Evolutionary conservation across 75 land plant genomes (phyloP).

Genomic region (Cupressus sempervirens): DNA sequence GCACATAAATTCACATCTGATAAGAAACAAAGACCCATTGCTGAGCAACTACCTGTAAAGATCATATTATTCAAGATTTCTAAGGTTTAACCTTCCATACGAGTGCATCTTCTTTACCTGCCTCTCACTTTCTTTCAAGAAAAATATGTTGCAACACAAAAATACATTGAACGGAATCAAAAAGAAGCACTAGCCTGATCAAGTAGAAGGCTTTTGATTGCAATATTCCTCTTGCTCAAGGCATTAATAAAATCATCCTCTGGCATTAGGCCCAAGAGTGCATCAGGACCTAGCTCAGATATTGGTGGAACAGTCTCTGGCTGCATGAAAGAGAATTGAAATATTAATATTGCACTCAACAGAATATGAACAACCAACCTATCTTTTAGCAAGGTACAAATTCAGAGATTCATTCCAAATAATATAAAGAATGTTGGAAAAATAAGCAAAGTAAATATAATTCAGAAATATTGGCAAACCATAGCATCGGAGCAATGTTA

Average conservation of each 20-base stretch:
- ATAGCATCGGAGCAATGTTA: not conserved
- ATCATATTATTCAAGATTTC: not conserved
- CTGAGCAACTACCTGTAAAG: not conserved
- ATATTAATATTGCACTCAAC: not conserved
- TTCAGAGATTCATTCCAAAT: not conserved
- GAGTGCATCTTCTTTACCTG: not conserved
- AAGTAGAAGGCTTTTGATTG: conserved; percentile 84
- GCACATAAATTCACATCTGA: not conserved
- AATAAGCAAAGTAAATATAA: not conserved
- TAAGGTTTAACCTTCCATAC: not conserved
- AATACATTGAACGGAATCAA: not conserved
- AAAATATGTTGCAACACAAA: not conserved
- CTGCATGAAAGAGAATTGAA: conserved; percentile 40
- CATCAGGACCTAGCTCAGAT: conserved; percentile 97
- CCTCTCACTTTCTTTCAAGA: not conserved
- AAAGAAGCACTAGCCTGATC: conserved; percentile 65
- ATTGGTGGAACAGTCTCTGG: conserved; percentile 78
- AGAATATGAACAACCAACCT: not conserved
- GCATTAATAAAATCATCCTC: conserved; percentile 45
- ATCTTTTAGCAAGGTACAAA: conserved; percentile 3
- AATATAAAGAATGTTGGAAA: not conserved
- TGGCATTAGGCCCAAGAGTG: conserved; percentile 58
- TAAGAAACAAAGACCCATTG: not conserved
- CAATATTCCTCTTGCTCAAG: conserved; percentile 60
- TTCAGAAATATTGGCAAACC: not conserved